Base-by-base conservation (phyloP, 768 basidiomycete genomes). In the Boletus rubropictus region DNA sequence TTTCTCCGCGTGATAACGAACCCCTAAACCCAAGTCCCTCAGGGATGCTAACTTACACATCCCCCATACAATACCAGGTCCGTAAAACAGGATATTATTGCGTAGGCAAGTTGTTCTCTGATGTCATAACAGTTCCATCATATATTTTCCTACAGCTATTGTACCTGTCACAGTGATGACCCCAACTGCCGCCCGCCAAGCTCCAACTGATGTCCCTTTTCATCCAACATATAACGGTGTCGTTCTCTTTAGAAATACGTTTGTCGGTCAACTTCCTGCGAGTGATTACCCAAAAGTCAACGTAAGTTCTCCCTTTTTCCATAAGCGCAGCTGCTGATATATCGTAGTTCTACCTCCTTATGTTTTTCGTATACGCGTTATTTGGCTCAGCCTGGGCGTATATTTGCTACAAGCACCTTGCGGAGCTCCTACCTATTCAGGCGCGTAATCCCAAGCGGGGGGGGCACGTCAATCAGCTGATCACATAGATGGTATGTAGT, bases 271-370 rank as follows among this genome's bases (percentile, higher is more conserved):
- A 62, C 74, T 99, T 18, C 80, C 95, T 11, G 93, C 94, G 6
- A 79, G 88, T 5, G 96, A 99, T 64, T 96, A 97, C 66, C 96
- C 96, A 10, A 98, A 98, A 81, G 89, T 98, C 64, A 85, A 81
- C 48, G 93, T 96, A 64, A 58, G 89, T 65, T 28, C 8, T n/a
- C 39, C 17, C 39, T 17, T 17, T 20, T 55, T 33, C 44, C 15
- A 34, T 41, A 21, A 22, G 25, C 35, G 27, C 17, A 32, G 29
- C 36, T 41, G 1, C 17, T 39, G 21, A 46, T 24, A 2, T 9
- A 10, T 9, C 34, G 22, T 32, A 94, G 92, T 96, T 96, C 67
- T 96, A 96, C 69, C 78, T 92, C 46, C 65, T 68, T 20, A 82
- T 98, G 78, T 87, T 89, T 65, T 59, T 92, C 32, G 69, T 84